Evolutionary conservation across 2,329 filamentous ascomycete genomes (phyloP).

Genomic region (Neophaeococcomyces aloes): DNA sequence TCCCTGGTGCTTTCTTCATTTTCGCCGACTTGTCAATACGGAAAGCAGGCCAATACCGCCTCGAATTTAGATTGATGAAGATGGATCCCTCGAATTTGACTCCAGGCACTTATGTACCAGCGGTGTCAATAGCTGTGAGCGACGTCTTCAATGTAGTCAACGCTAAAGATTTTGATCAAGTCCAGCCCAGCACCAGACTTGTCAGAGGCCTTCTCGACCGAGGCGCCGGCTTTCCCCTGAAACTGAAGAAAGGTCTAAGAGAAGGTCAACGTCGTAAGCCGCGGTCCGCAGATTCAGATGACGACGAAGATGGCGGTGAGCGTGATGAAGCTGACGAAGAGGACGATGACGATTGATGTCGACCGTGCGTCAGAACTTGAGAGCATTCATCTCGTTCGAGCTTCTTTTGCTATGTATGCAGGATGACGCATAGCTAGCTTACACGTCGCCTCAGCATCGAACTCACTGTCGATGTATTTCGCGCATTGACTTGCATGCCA

Average conservation of each 20-base stretch:
- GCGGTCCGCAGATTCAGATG: slow-evolving; percentile 7
- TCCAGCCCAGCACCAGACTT: slow-evolving; percentile 21
- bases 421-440: too few relatives aligned
- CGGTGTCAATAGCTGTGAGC: slow-evolving; percentile 12
- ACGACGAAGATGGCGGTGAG: slow-evolving; percentile 15
- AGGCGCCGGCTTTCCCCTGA: slow-evolving; percentile 21
- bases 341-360: slow-evolving; percentile 2
- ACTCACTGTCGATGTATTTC: too few relatives aligned
- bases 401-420: too few relatives aligned
- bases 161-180: slow-evolving; percentile 23
- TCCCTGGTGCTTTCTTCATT: slow-evolving; percentile 37
- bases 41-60: slow-evolving; percentile 34
- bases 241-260: slow-evolving; percentile 21
- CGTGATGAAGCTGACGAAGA: slow-evolving; percentile 8
- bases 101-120: slow-evolving; percentile 11
- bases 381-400: neutral
- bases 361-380: neutral
- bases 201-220: slow-evolving; percentile 20
- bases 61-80: slow-evolving; percentile 38
- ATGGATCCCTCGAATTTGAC: slow-evolving; percentile 12
- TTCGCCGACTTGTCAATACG: slow-evolving; percentile 39
- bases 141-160: slow-evolving; percentile 21
- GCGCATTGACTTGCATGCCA: too few relatives aligned
- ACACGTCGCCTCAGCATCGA: too few relatives aligned
- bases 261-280: slow-evolving; percentile 16